phyloP scores from a whole-genome alignment of 257 asterid species.

The Capsicum pubescens region DNA sequence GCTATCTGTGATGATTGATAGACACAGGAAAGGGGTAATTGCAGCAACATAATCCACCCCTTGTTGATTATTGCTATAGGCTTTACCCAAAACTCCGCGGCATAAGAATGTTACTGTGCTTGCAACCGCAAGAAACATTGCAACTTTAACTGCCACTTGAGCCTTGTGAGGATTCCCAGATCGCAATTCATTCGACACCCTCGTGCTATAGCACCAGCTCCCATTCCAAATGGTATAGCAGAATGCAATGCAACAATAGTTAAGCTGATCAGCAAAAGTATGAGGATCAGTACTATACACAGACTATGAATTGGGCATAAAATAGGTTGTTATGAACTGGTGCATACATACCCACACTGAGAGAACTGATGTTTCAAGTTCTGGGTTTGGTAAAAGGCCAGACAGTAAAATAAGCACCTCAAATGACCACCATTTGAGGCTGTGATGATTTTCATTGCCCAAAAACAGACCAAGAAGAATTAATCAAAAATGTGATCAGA shows the following conservation, averaged over 20 bases:
- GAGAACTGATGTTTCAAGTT: slow-evolving; percentile 72
- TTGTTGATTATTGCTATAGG: slow-evolving; percentile 52
- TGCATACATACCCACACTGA: slow-evolving; percentile 55
- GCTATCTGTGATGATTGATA: slow-evolving; percentile 48
- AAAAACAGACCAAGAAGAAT: background rate
- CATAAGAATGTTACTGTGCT: slow-evolving; percentile 35
- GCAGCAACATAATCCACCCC: slow-evolving; percentile 51
- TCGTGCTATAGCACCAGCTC: slow-evolving; percentile 65
- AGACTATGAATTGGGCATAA: background rate
- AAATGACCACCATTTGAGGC: slow-evolving; percentile 76
- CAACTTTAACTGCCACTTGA: slow-evolving; percentile 42
- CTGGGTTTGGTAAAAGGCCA: slow-evolving; percentile 66
- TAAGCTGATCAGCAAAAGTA: slow-evolving; percentile 45
- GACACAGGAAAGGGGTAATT: slow-evolving; percentile 57
- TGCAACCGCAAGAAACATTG: slow-evolving; percentile 43
- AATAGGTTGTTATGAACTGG: background rate
- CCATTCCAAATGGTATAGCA: slow-evolving; percentile 58
- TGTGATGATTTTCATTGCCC: slow-evolving; percentile 29
- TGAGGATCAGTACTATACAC: background rate
- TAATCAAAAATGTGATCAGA: background rate
- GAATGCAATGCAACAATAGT: slow-evolving; percentile 57
- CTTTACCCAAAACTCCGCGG: slow-evolving; percentile 46
- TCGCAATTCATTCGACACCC: slow-evolving; percentile 68
- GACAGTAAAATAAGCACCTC: slow-evolving; percentile 62
- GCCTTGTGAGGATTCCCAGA: slow-evolving; percentile 60